Conservation (phyloP, 345 rosid species). For the Lenwebbia sp. region DNA sequence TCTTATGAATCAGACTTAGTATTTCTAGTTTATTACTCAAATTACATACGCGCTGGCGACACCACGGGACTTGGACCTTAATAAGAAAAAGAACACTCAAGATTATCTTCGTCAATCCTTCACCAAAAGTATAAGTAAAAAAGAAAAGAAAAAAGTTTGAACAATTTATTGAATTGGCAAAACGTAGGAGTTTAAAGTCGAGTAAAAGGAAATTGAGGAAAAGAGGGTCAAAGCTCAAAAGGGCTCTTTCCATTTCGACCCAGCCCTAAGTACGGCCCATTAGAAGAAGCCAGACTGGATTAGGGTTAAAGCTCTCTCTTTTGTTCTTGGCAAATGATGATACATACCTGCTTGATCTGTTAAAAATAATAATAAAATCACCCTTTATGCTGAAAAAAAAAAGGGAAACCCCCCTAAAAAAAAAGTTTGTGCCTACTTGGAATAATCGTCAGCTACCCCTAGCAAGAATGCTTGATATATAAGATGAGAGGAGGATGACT, state of each 20-base stretch:
- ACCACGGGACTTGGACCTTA: not conserved
- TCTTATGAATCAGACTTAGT: not conserved
- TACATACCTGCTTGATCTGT: not conserved
- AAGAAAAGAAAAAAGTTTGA: not conserved
- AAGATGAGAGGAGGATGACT: not conserved
- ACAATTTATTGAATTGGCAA: not conserved
- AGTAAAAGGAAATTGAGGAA: not conserved
- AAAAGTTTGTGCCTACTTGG: not conserved
- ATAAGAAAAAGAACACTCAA: not conserved
- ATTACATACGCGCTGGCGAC: not conserved
- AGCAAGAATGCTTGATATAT: not conserved
- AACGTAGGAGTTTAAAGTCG: not conserved
- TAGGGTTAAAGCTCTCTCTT: not conserved
- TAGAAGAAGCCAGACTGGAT: not conserved
- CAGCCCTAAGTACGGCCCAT: not conserved
- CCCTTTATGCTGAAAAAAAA: not conserved
- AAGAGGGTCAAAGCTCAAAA: not conserved
- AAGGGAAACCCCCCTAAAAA: too few relatives aligned
- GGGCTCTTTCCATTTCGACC: not conserved
- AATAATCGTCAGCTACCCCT: not conserved
- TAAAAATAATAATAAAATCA: too few relatives aligned
- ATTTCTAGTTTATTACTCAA: not conserved
- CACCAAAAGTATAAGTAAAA: not conserved
- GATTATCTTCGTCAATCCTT: not conserved
- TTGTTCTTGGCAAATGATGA: not conserved